These are phyloP conservation scores for Sordariomycetes sp. DNA, from an alignment of 2,329 filamentous ascomycete species.

Conservation along the genomic window DNA sequence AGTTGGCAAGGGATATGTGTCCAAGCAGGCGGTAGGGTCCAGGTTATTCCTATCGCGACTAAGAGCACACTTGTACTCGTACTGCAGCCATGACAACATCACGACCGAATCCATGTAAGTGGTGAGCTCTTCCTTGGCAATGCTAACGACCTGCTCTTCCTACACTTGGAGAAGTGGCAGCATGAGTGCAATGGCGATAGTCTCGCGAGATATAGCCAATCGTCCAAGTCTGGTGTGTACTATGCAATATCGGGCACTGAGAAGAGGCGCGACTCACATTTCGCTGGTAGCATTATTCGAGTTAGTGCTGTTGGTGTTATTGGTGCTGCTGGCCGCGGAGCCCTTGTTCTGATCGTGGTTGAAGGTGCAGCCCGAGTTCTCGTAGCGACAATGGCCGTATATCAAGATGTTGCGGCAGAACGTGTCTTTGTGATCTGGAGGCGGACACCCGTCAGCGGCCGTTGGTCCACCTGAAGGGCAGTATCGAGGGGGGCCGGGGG, in stretches of 20 bases:
- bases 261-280: background rate
- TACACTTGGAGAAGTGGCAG: background rate
- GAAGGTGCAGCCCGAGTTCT: slow-evolving; percentile 83
- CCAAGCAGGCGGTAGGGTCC: background rate
- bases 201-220: background rate
- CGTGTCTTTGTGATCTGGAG: slow-evolving; percentile 54
- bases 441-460: background rate
- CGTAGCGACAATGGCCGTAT: slow-evolving; percentile 84
- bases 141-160: too few relatives aligned
- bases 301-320: slow-evolving; percentile 2
- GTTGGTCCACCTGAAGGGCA: background rate
- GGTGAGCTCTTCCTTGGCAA: too few relatives aligned
- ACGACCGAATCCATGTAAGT: background rate
- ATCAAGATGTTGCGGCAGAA: slow-evolving; percentile 87
- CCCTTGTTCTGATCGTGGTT: slow-evolving; percentile 67
- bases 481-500: background rate
- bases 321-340: slow-evolving; percentile 11
- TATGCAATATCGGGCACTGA: background rate
- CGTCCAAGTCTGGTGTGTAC: background rate
- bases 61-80: background rate
- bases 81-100: background rate
- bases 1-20: background rate
- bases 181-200: background rate
- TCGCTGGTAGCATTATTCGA: slow-evolving; percentile 3
- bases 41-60: background rate